Evolutionary conservation across 2,329 filamentous ascomycete genomes (phyloP), one percentile per base, ranked within the genome.

Genomic region (Scytalidium sp.): DNA sequence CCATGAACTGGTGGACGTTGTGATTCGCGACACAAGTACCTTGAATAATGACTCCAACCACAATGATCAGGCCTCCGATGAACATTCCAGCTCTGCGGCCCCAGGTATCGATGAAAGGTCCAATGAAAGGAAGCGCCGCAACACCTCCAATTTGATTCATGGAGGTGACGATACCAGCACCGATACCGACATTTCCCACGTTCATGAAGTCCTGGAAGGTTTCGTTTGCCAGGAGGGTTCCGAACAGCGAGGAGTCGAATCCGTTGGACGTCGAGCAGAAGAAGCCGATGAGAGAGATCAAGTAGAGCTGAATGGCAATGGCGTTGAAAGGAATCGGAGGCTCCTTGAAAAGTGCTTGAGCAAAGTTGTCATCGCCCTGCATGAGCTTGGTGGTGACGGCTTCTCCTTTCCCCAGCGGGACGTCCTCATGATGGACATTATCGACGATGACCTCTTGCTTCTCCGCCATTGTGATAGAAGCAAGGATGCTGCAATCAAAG

Each of bases 271-370:
- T 73, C 3, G 70, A 72, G 60, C 73, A 75, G 63, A 74, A 71
- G 62, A 75, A 75, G 36, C 70, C 72, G 45, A 75, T 50, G 45
- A 74, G 45, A 43, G 70, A 75, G 59, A 71, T 70, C 40, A 59
- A 51, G 53, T 75, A 76, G 55, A 75, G 63, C 50, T 70, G 49
- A 51, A 75, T 49, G 51, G 71, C 67, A 50, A 46, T 55, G 55
- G 43, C 62, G 45, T 55, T 67, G 65, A 66, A 74, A 41, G 71
- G 66, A 17, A 54, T 61, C 11, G 74, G 70, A 7, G 75, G 72
- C 56, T 81, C 78, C 64, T 76, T 74, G 58, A 77, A 55, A 62
- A 75, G 69, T 25, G 79, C 78, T 63, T 80, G 73, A 53, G 73
- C 69, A 63, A 72, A 79, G 49, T 75, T 74, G 55, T 77, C 74